Evolutionary conservation across 495 filamentous ascomycete species (phyloP), one percentile per base, ranked within the genome.

Genomic region (Delitschia confertaspora): DNA sequence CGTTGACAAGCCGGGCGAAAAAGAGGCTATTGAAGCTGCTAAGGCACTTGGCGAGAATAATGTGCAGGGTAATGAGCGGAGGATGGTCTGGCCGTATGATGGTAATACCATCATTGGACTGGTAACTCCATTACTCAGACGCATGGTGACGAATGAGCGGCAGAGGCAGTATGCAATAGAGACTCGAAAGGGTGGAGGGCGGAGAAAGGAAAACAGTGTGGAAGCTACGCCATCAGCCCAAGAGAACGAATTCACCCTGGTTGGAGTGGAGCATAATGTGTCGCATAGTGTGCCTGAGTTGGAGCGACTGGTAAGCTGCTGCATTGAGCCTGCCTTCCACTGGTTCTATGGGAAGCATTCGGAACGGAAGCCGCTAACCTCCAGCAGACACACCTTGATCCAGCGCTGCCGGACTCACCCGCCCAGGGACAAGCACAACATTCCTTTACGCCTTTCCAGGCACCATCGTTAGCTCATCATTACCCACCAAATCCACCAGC

Each of bases 111-210:
- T 81, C 39, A 73, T 80, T 17, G 60, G 69, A 0, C 55, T 74
- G 17, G 70, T 78, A 5, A 78, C 74, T 25, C 77, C 76, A 18
- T 49, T 81, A 34, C 55, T 81, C 24, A 55, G 77, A 36, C 61
- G 76, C 23, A 79, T 79, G 74, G 74, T 79, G 2, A 79, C 76
- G 16, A 81, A 81, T 49, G 77, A 79, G 51, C 60, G 74, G 11
- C 77, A 81, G 54, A 60, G 77, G 19, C 69, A 69, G 49, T 81
- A 80, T 59, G 76, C 76, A 0, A 64, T 76, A 13, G 71, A 75
- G 53, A 74, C 72, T 4, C 61, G 76, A 14, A 76, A 71, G 49
- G 69, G 70, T 66, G 16, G 68, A 59, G 17, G 60, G 67, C 38
- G 67, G 63, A 33, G 64, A 65, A 45, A 64, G 63, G 35, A 72